Percentiles rank a stretch among this genome's conserved stretches.
These are phyloP conservation scores for Oryza punctata DNA, from an alignment of 176 grass and related monocot genomes.

Conservation along the genomic window DNA sequence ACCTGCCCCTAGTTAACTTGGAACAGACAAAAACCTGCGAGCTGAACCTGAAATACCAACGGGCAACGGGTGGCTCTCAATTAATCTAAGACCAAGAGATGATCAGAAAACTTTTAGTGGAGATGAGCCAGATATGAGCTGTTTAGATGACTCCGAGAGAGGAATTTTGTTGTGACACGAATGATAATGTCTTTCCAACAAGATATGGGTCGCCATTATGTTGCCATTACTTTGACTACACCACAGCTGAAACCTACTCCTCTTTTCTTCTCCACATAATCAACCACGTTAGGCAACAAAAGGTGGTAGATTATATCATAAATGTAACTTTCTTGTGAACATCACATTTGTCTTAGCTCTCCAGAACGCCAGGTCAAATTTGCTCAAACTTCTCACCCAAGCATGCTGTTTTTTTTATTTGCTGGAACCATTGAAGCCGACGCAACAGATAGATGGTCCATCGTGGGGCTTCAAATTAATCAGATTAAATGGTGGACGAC, in stretches of 20 bases:
- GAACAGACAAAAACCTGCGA: conserved; percentile 21
- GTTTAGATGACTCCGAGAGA: not conserved
- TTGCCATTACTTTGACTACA: not conserved
- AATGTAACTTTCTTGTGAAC: conserved; percentile 15
- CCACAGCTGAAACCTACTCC: not conserved
- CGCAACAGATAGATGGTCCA: conserved; percentile 35
- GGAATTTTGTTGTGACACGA: not conserved
- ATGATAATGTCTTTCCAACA: not conserved
- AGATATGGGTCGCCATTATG: not conserved
- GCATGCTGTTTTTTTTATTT: not conserved
- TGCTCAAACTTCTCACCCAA: conserved; percentile 32
- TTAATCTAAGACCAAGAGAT: conserved; percentile 23
- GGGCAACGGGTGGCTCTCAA: not conserved
- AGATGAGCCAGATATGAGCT: not conserved
- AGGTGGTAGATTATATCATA: not conserved
- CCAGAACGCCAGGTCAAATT: conserved; percentile 3
- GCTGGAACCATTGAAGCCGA: conserved; percentile 10
- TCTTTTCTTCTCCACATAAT: conserved; percentile 14
- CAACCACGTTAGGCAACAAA: conserved; percentile 27
- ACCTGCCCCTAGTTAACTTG: conserved; percentile 13
- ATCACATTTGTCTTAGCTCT: conserved; percentile 36
- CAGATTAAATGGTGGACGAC: conserved; percentile 36
- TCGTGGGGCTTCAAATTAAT: not conserved
- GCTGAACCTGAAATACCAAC: conserved; percentile 31
- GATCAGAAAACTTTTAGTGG: not conserved